These are phyloP conservation scores for Guadua angustifolia DNA, from an alignment of 176 grass and related monocot species.

Conservation along the genomic window DNA sequence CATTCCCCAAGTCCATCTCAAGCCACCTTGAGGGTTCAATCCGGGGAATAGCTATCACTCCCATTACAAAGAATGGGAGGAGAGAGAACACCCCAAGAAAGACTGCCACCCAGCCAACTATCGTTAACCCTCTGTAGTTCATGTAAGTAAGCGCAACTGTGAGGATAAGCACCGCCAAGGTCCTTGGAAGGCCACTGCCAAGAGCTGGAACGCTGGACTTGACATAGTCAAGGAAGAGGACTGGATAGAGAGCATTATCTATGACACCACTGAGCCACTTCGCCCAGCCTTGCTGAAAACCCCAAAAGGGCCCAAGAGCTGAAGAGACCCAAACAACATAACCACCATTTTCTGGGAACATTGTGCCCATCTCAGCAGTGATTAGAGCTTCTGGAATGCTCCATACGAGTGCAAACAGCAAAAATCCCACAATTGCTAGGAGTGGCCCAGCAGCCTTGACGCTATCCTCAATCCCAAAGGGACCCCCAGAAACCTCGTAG, in stretches of 20 bases:
- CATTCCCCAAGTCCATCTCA: constrained; percentile 53
- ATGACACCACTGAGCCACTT: constrained; percentile 96
- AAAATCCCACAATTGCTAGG: constrained; percentile 77
- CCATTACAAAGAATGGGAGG: constrained; percentile 84
- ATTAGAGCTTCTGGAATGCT: constrained; percentile 87
- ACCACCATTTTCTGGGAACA: constrained; percentile 91
- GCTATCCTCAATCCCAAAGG: constrained; percentile 89
- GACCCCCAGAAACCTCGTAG: constrained; percentile 92
- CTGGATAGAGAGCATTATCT: constrained; percentile 89
- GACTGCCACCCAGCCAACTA: constrained; percentile 82
- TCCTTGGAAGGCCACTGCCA: constrained; percentile 63
- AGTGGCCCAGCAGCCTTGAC: constrained; percentile 80
- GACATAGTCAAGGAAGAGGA: constrained; percentile 88
- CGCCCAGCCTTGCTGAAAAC: constrained; percentile 94
- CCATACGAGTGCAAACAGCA: constrained; percentile 83
- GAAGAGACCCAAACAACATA: constrained; percentile 91
- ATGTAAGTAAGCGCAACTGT: constrained; percentile 82
- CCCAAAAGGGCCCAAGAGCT: constrained; percentile 85
- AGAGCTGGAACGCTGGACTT: constrained; percentile 73
- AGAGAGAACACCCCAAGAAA: constrained; percentile 81
- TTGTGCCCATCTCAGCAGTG: constrained; percentile 92
- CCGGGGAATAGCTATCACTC: constrained; percentile 66
- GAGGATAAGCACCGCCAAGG: constrained; percentile 58
- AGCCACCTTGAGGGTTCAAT: constrained; percentile 73
- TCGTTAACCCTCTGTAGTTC: constrained; percentile 84